Conservation (phyloP, 805 yeast species). For the Lipomyces lipofer region DNA sequence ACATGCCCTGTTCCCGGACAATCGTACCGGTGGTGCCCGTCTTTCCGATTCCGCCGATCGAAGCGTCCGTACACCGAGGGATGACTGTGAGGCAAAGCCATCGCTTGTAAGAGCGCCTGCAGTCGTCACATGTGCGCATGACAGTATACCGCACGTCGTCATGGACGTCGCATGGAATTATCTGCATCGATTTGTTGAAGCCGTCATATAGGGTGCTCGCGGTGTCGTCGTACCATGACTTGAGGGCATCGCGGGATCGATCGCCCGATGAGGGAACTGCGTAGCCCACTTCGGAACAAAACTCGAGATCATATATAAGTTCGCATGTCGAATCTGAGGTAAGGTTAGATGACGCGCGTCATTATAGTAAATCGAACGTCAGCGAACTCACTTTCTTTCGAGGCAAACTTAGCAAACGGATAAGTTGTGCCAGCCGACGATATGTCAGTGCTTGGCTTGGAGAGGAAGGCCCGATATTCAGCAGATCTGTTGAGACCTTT, state of each 20-base stretch:
- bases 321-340: constrained; percentile 57
- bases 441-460: constrained; percentile 47
- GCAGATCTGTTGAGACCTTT: constrained; percentile 62
- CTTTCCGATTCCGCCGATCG: constrained; percentile 30
- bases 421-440: constrained; percentile 64
- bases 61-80: constrained; percentile 71
- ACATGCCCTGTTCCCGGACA: constrained; percentile 31
- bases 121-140: constrained; percentile 68
- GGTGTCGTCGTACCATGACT: constrained; percentile 59
- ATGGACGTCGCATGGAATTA: constrained; percentile 67
- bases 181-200: constrained; percentile 74
- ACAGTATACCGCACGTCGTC: constrained; percentile 72
- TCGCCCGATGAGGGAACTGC: constrained; percentile 67
- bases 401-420: constrained; percentile 52
- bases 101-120: constrained; percentile 66
- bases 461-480: constrained; percentile 62
- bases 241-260: constrained; percentile 41
- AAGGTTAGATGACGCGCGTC: not conserved
- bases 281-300: constrained; percentile 82
- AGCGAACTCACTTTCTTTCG: constrained; percentile 40
- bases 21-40: constrained; percentile 7
- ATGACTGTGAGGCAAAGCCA: constrained; percentile 91
- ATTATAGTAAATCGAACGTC: not conserved
- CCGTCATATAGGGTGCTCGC: constrained; percentile 59
- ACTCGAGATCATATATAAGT: constrained; percentile 68